These are phyloP conservation scores for Patellifolia procumbens DNA, from an alignment of 179 eudicot species.

Conservation along the genomic window DNA sequence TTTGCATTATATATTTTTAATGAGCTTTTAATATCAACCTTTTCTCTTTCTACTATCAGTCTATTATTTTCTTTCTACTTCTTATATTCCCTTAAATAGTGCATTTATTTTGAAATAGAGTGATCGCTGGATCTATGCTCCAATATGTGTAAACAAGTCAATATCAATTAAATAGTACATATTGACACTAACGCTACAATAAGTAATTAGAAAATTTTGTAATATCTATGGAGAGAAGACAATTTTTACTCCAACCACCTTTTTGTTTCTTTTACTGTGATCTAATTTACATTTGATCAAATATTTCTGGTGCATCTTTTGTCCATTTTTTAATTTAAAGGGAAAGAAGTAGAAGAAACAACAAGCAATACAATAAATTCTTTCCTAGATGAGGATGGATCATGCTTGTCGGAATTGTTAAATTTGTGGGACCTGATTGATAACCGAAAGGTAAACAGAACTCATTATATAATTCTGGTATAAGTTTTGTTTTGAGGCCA, in stretches of 20 bases:
- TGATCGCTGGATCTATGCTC: too few relatives aligned
- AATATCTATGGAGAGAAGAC: not conserved
- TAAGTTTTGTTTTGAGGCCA: not conserved
- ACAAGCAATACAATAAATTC: not conserved
- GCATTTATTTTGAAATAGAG: too few relatives aligned
- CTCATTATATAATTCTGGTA: not conserved
- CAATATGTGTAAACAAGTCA: too few relatives aligned
- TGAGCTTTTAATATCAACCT: too few relatives aligned
- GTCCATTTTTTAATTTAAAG: not conserved
- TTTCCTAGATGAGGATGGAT: conserved; percentile 5
- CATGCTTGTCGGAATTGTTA: conserved; percentile 2
- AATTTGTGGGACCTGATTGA: not conserved
- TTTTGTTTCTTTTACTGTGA: not conserved
- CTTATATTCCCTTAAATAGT: too few relatives aligned
- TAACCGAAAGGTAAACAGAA: conserved; percentile 6
- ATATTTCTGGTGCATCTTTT: not conserved
- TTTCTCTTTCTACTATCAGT: too few relatives aligned
- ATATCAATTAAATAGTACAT: too few relatives aligned
- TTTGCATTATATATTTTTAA: too few relatives aligned
- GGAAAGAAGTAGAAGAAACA: conserved; percentile 11
- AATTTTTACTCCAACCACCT: not conserved
- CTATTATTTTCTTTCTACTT: too few relatives aligned
- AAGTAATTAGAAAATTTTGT: too few relatives aligned
- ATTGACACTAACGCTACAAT: too few relatives aligned
- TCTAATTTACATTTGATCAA: not conserved